Evolutionary conservation across 352 stramenopile genomes (phyloP), one percentile per base, ranked within the genome.

Genomic region (Pythium scleroteichum): DNA sequence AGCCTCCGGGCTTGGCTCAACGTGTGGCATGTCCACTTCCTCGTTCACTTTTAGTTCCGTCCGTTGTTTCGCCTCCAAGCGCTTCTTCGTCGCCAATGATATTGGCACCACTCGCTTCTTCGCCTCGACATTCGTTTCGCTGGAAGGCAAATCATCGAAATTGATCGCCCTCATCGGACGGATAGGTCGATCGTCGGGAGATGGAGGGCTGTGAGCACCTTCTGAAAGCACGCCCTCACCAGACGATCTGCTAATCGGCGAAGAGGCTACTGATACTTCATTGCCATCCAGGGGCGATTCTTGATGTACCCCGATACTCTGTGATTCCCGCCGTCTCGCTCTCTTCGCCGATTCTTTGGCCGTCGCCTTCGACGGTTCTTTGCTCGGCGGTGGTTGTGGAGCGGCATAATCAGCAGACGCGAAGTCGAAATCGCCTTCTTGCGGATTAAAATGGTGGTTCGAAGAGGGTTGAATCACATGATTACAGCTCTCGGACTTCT

Each of bases 21-120:
- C 5, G 5, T 14, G 22, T 4, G 16, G 22, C 27, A 53, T 32
- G 20, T 54, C 49, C 27, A 40, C 41, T 29, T 16, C 19, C 2
- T 35, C 24, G 17, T 19, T 20, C 12, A 26, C 16, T 9, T 59
- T 17, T 5, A 52, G 40, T 17, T 82, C 73, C 26, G 75, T 72
- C 16, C 85, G 82, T 5, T 75, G 64, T 46, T 89, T 91, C 1
- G 82, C 75, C 53, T 90, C 80, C 0, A 93, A 40, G 1, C 84
- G 66, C 35, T 91, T 93, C 17, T 81, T 69, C 1, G 78, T 85
- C 1, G 78, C 72, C 0, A 81, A 53, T 4, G 73, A 78, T 19
- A 82, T 76, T 8, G 69, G 46, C 12, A 29, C 51, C 2, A 27
- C 13, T 23, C 33, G 48, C 27, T 54, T 59, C 8, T 42, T 54